Evolutionary conservation across 2,329 filamentous ascomycete genomes (phyloP), one percentile per base, ranked within the genome.

Genomic region (Calycina herbarum): DNA sequence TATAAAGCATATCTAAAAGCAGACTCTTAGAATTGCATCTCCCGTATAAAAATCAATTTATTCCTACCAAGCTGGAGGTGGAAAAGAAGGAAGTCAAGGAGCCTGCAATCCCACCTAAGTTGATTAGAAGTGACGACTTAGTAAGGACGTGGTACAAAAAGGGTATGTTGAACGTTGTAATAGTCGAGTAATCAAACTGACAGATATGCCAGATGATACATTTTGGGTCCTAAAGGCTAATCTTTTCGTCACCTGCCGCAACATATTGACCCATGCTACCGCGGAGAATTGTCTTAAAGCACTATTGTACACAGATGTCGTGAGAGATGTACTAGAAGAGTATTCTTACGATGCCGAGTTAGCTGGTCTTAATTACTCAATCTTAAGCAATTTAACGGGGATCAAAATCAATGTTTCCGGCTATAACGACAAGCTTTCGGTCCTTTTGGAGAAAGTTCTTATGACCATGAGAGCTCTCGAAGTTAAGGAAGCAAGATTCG

Each of bases 201-300:
- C 27, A 56, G 7, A 27, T 20, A 7, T 40, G 2, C 27, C n/a
- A 65, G 95, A 99, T 73, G 95, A 99, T 72, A 93, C 89, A 0
- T 99, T 98, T 78, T 98, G 94, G 94, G 95, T 98, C 8, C 95
- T 95, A 8, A 97, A 96, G 77, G 95, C 92, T 3, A 95, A 93
- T 66, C 81, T 98, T 20, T 86, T 93, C 70, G 86, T 97, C 69
- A 92, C 89, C 71, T 83, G 96, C 70, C 87, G 89, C 72, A 96
- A 89, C 66, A 91, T 93, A 0, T 79, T 96, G 57, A 88, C 91
- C n/a, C 89, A 88, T 76, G 85, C 91, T 1, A 93, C 91, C 4
- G 91, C 93, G 1, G 88, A 90, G 64, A 94, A 91, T 68, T 83
- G 86, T 40, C 88, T 96, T 66, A 93, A 95, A 75, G 86, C 90